Percentiles rank a stretch among this genome's conserved stretches.
phyloP scores from a whole-genome alignment of 176 grass and related monocot species.

The Hyparrhenia diplandra region DNA sequence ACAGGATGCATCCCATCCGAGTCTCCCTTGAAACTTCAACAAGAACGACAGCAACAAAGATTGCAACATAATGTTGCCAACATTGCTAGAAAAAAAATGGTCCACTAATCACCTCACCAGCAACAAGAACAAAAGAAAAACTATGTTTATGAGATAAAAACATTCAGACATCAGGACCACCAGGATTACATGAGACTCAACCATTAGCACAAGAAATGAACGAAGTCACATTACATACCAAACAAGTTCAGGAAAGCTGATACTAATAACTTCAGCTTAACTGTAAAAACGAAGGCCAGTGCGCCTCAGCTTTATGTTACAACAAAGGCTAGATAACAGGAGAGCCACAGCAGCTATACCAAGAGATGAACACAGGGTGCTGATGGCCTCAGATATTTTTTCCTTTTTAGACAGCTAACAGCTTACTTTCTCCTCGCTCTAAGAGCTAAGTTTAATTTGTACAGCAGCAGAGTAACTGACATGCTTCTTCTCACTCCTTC shows the following conservation, averaged over 20 bases:
- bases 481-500: constrained; percentile 28
- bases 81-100: background rate
- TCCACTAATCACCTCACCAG: no score
- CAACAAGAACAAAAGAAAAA: background rate
- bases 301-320: constrained; percentile 43
- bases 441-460: constrained; percentile 56
- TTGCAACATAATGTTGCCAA: no score
- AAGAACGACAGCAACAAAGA: no score
- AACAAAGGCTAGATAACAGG: constrained; percentile 18
- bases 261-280: constrained; percentile 55
- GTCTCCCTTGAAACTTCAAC: no score
- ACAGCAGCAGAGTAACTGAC: constrained; percentile 53
- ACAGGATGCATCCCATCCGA: no score
- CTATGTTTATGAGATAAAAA: background rate
- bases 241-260: constrained; percentile 48
- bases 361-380: constrained; percentile 7
- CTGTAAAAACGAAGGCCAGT: constrained; percentile 25
- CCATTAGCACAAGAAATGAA: constrained; percentile 20
- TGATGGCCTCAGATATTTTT: constrained; percentile 15
- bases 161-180: background rate
- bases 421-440: constrained; percentile 30
- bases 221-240: background rate
- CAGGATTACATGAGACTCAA: background rate
- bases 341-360: constrained; percentile 25
- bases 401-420: constrained; percentile 40